Base-by-base conservation (phyloP, 192 early-diverging fungal species). In the Mycoemilia scoparia region DNA sequence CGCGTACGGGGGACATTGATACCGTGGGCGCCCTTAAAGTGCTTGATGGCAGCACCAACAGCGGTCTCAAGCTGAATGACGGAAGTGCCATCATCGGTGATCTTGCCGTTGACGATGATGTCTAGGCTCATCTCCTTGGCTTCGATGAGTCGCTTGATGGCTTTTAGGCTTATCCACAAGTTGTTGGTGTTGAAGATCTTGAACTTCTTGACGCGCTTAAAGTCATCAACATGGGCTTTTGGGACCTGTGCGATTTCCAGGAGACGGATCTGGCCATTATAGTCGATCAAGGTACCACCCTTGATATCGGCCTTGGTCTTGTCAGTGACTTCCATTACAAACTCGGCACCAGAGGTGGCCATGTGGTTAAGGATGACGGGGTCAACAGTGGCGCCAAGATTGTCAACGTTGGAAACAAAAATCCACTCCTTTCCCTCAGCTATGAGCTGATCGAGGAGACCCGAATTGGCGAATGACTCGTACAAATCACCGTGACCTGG, bases 301-400 rank as follows among this genome's bases (percentile, higher is more conserved):
- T 98, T 98, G 60, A 98, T 82, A 57, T 98, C 95, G 20, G 91
- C 86, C 69, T 92, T 89, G 29, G 89, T 98, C 74, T 98, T 98
- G 73, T 98, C 84, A 4, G 89, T 95, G 12, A 98, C 86, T 57
- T 98, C 95, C 95, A 98, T 98, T 29, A 96, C 64, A 53, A 93
- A 98, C 53, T 93, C 91, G 28, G 89, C 72, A 10, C 67, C 78
- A 30, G 77, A 75, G 25, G 71, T 67, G 21, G 76, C 79, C 74
- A 98, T 77, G 53, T 98, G 84, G 46, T 85, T 66, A 36, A 96
- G 57, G 39, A 98, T 96, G 44, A 73, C 65, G 27, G 80, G 66
- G 49, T 98, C 91, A 17, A 96, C 95, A 7, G 89, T 93, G 16
- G 89, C 95, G 19, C 95, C 95, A 30, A 98, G 63, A 54, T 98